These are phyloP conservation scores for Solanum aculeatissimum DNA, from an alignment of 305 asterid species.

Conservation along the genomic window DNA sequence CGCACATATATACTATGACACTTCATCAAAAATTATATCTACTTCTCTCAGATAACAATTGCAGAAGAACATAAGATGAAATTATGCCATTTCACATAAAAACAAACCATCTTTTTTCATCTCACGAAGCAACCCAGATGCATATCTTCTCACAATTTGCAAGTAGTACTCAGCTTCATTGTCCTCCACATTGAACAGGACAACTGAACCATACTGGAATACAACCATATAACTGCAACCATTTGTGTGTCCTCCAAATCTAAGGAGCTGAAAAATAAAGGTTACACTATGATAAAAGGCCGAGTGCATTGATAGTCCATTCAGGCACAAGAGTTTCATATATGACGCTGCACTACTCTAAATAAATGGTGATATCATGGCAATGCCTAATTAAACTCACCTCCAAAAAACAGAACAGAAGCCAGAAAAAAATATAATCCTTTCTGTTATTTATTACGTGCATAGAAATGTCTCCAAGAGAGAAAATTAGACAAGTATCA, in stretches of 20 bases:
- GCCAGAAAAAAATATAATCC: not conserved
- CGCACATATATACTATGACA: not conserved
- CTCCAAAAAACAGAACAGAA: not conserved
- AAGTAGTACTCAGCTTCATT: constrained; percentile 65
- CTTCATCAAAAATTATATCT: not conserved
- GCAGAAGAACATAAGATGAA: not conserved
- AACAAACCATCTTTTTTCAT: constrained; percentile 82
- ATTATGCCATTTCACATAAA: not conserved
- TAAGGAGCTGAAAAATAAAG: constrained; percentile 35
- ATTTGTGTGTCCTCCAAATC: constrained; percentile 22
- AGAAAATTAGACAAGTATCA: not conserved
- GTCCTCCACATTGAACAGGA: constrained; percentile 87
- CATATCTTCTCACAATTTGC: constrained; percentile 56
- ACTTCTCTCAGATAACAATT: not conserved
- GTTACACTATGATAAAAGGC: not conserved
- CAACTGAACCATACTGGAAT: constrained; percentile 86
- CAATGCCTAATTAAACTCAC: not conserved
- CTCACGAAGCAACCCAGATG: constrained; percentile 74
- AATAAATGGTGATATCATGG: not conserved
- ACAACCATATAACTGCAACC: constrained; percentile 65
- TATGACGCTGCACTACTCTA: not conserved
- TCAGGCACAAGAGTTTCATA: not conserved
- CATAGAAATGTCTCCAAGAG: not conserved
- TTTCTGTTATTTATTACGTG: not conserved
- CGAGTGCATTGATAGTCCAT: not conserved